phyloP scores from a whole-genome alignment of 768 basidiomycete genomes.

The Cystobasidium onofrii region DNA sequence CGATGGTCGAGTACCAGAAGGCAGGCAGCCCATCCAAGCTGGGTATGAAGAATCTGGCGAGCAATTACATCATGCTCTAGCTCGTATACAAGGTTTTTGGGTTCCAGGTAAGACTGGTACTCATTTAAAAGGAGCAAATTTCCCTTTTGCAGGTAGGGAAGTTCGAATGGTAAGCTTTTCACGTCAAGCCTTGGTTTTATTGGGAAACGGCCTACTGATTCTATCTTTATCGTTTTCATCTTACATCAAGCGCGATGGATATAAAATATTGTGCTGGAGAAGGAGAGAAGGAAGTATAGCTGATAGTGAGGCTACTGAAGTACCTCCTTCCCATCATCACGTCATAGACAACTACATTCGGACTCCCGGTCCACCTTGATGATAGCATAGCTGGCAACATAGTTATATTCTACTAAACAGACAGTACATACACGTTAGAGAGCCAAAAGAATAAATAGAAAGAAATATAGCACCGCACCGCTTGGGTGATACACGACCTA shows the following conservation, averaged over 20 bases:
- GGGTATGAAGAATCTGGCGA: slow-evolving; percentile 29
- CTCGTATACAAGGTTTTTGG: slow-evolving; percentile 16
- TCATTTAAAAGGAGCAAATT: slow-evolving; percentile 21
- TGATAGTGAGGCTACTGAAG: not conserved
- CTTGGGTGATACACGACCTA: not conserved
- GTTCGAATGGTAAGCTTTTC: slow-evolving; percentile 9
- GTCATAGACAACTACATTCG: not conserved
- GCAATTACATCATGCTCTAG: slow-evolving; percentile 21
- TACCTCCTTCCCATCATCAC: not conserved
- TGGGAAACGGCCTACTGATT: not conserved
- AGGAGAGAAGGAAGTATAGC: not conserved
- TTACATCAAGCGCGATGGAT: slow-evolving; percentile 1
- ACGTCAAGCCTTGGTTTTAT: not conserved
- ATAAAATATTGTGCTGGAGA: slow-evolving; percentile 23
- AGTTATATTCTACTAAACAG: not conserved
- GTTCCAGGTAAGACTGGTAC: slow-evolving; percentile 23
- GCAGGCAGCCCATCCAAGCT: slow-evolving; percentile 15
- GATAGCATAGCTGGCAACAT: not conserved
- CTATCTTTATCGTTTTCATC: not conserved
- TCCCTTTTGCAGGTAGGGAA: slow-evolving; percentile 9
- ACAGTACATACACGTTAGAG: not conserved
- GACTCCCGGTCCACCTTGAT: not conserved
- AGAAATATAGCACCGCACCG: not conserved
- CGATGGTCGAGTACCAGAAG: slow-evolving; percentile 8
- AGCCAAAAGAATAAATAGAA: not conserved